Conservation (phyloP, 108 stramenopile species). For the Discostella pseudostelligera region DNA sequence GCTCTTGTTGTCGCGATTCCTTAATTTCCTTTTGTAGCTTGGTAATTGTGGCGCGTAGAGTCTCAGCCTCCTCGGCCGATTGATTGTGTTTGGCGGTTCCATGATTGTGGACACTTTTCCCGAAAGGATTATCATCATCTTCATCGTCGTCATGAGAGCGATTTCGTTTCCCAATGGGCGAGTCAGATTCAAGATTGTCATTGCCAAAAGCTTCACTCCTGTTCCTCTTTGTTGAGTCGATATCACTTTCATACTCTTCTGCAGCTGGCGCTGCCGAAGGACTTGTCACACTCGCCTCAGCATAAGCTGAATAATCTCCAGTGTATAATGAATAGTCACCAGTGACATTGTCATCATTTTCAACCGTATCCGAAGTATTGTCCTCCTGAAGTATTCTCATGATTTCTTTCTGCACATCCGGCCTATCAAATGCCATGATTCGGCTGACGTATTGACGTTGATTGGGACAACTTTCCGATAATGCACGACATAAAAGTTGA, state of each 20-base stretch:
- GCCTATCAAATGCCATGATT: constrained; percentile 32
- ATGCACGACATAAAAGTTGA: constrained; percentile 32
- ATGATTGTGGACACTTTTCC: background rate
- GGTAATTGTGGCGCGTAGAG: constrained; percentile 20
- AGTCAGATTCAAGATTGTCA: constrained; percentile 4
- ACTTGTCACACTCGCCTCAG: constrained; percentile 28
- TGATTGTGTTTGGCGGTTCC: background rate
- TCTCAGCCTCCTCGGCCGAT: constrained; percentile 6
- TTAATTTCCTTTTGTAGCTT: constrained; percentile 45
- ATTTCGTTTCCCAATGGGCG: constrained; percentile 11
- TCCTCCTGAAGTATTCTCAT: constrained; percentile 41
- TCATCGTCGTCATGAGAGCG: constrained; percentile 11
- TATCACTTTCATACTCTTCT: constrained; percentile 18
- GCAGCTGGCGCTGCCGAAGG: constrained; percentile 3
- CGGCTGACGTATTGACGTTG: constrained; percentile 26
- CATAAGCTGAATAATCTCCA: constrained; percentile 22
- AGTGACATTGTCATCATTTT: constrained; percentile 17
- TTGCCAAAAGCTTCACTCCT: constrained; percentile 19
- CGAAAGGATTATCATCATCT: constrained; percentile 12
- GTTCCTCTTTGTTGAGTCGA: constrained; percentile 17
- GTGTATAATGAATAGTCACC: constrained; percentile 24
- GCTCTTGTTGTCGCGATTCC: constrained; percentile 50
- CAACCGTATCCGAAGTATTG: background rate
- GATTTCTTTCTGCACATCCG: constrained; percentile 42
- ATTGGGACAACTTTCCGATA: constrained; percentile 27